phyloP scores from a whole-genome alignment of 257 asterid genomes.

The Solanum commersonii region DNA sequence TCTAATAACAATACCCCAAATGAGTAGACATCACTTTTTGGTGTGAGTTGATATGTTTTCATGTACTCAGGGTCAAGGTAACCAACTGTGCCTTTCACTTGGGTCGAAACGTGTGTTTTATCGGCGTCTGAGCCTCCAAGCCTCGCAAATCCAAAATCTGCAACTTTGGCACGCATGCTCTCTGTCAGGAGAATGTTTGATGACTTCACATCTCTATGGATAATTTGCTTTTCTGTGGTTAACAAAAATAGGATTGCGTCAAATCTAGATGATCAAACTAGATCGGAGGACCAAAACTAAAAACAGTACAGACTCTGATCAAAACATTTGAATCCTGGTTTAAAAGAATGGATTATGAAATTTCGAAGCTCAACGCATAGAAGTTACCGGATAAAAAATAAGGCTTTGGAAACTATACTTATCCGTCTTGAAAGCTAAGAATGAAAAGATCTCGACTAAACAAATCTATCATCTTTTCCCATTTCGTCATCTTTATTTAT shows the following conservation, averaged over 20 bases:
- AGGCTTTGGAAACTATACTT: not conserved
- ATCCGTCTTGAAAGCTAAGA: not conserved
- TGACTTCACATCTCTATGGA: conserved; percentile 97
- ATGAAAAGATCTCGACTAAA: not conserved
- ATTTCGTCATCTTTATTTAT: not conserved
- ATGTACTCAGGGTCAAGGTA: conserved; percentile 97
- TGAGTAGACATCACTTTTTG: conserved; percentile 91
- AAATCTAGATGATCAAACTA: not conserved
- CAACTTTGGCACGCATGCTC: conserved; percentile 85
- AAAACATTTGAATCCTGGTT: not conserved
- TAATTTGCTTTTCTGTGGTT: conserved; percentile 83
- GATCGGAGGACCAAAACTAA: not conserved
- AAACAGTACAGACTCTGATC: not conserved
- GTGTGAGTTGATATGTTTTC: conserved; percentile 80
- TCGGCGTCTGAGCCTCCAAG: conserved; percentile 69
- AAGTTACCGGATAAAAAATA: not conserved
- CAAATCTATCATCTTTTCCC: not conserved
- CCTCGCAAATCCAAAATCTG: conserved; percentile 94
- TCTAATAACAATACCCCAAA: conserved; percentile 83
- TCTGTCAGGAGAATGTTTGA: conserved; percentile 92
- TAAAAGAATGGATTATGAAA: not conserved
- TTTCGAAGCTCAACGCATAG: not conserved
- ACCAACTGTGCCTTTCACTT: conserved; percentile 96
- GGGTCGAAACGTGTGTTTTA: conserved; percentile 70
- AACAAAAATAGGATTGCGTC: not conserved